phyloP scores from a whole-genome alignment of 768 basidiomycete genomes.

The Tylopilus sp. region DNA sequence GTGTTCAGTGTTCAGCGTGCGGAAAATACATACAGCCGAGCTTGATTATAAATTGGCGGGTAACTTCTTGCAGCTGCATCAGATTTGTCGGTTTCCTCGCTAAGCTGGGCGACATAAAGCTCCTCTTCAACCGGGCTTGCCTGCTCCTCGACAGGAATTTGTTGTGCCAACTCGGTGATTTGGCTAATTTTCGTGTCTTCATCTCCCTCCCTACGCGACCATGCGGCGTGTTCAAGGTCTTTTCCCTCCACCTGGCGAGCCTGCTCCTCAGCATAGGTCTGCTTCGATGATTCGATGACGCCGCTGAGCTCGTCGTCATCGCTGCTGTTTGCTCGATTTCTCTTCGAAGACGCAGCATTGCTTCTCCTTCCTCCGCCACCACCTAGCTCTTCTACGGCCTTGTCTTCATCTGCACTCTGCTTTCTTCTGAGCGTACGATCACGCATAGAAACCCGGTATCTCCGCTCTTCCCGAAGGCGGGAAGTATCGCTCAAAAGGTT shows the following conservation, averaged over 20 bases:
- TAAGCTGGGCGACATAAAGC: too few species aligned
- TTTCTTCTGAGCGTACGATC: slow-evolving; percentile 84
- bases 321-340: slow-evolving; percentile 28
- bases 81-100: too few species aligned
- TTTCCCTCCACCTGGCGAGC: slow-evolving; percentile 61
- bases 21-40: slow-evolving; percentile 65
- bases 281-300: slow-evolving; percentile 91
- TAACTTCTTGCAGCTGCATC: too few species aligned
- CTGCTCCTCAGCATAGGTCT: slow-evolving; percentile 66
- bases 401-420: slow-evolving; percentile 36
- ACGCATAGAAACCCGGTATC: slow-evolving; percentile 84
- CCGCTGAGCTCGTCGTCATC: slow-evolving; percentile 82
- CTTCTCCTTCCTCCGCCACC: neutral
- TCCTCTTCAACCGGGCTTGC: too few species aligned
- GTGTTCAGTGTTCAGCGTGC: too few species aligned
- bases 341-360: slow-evolving; percentile 16
- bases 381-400: slow-evolving; percentile 2
- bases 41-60: too few species aligned
- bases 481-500: slow-evolving; percentile 85
- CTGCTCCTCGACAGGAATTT: too few species aligned
- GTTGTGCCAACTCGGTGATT: too few species aligned
- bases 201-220: too few species aligned
- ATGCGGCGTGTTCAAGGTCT: slow-evolving; percentile 85
- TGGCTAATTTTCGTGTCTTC: too few species aligned
- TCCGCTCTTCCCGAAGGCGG: slow-evolving; percentile 82